Evolutionary conservation across 2,329 filamentous ascomycete genomes (phyloP), one percentile per base, ranked within the genome.

Genomic region (Neofusicoccum ribis): DNA sequence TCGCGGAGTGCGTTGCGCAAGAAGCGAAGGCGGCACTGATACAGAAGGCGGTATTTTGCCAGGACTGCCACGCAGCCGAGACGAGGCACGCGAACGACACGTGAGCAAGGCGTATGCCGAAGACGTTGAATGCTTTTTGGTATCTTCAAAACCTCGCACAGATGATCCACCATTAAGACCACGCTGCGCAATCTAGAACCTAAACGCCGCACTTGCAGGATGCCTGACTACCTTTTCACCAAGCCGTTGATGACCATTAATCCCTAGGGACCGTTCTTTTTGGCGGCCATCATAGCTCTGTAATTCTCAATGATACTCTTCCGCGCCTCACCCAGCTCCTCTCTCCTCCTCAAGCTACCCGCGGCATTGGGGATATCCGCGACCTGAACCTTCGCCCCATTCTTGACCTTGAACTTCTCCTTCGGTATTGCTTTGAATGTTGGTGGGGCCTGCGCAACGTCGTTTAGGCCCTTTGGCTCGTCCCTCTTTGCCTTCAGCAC

Each of bases 371-470:
- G 91, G 49, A 93, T 85, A 74, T 90, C 87, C 1, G 83, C 86
- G 27, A 91, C 88, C 66, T 89, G 83, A 0, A 90, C 88, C 69
- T 82, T 84, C 0, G 89, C 89, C 0, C 88, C 88, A 27, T 86
- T 79, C 52, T 86, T 85, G 7, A 90, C 81, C 73, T 90, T 86
- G 74, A 90, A 89, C 70, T 87, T 88, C 74, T 87, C 87, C 67
- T 77, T 85, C 6, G 84, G 83, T 58, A 84, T 84, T 67, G 85
- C 88, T 69, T 86, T 85, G 63, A 96, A 84, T 68, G 86, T 85
- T 0, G 93, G 93, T 36, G 93, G 93, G 43, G 91, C 93, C 71
- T 88, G 83, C 3, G 86, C 92, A 34, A 93, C 83, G 75, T 86
- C 83, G 68, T 83, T 78, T 56, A 85, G 62, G 0, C 82, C 81